These are phyloP conservation scores for Erodium moschatum DNA, from an alignment of 441 rosid species.

Conservation along the genomic window DNA sequence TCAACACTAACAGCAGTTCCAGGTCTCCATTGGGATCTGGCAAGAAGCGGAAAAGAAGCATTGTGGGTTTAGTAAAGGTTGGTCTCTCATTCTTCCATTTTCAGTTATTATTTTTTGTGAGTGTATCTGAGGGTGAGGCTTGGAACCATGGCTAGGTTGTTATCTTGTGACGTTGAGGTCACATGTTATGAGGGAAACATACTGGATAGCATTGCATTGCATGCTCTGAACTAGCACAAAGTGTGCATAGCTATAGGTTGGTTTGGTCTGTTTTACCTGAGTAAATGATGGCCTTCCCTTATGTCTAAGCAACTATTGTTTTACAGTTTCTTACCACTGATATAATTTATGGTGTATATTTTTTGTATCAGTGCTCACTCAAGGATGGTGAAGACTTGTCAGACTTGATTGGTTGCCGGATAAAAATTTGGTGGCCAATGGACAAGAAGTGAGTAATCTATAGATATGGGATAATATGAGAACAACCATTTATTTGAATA, in stretches of 20 bases:
- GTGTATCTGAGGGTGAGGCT: background rate
- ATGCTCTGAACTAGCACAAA: background rate
- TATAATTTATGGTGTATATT: conserved; percentile 22
- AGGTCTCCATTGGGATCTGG: conserved; percentile 54
- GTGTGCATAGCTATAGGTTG: background rate
- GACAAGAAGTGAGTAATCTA: conserved; percentile 70
- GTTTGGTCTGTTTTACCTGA: background rate
- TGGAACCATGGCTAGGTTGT: background rate
- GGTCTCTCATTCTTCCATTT: conserved; percentile 10
- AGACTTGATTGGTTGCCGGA: conserved; percentile 72
- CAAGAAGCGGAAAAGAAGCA: conserved; percentile 71
- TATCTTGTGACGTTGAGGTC: background rate
- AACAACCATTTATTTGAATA: background rate
- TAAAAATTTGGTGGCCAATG: conserved; percentile 99
- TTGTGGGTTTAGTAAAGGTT: conserved; percentile 75
- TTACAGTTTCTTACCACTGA: background rate
- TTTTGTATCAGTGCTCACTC: conserved; percentile 49
- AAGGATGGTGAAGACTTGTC: conserved; percentile 47
- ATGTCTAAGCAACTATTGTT: conserved; percentile 1
- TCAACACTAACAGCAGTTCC: conserved; percentile 22
- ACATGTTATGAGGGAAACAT: background rate
- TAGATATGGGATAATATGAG: background rate
- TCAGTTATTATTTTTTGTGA: background rate
- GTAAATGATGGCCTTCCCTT: background rate
- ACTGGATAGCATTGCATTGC: too few relatives aligned